Evolutionary conservation across 2,329 filamentous ascomycete genomes (phyloP), one percentile per base, ranked within the genome.

Genomic region (Sodiomyces alkalinus): DNA sequence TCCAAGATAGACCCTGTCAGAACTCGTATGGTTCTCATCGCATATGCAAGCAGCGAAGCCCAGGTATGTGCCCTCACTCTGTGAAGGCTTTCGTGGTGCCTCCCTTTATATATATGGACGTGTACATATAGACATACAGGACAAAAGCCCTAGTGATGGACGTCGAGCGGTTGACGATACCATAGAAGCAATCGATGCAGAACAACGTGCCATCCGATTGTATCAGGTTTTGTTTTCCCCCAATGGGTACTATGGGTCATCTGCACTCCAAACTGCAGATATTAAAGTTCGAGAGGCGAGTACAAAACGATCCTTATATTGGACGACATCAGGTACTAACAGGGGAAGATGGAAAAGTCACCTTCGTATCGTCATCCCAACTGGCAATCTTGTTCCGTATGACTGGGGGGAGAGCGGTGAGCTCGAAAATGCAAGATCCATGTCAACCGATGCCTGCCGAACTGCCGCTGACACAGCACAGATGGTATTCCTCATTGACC

Each of bases 191-290:
- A 21, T 49, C 53, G 15, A 68, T 69, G 48, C 52, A 48, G 18
- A 49, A 45, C 17, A 68, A 65, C 33, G 58, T 57, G 7, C 67
- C 67, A 12, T 38, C 42, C n/a, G 55, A 65, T 28, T 41, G 51
- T 20, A 61, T 92, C 31, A 68, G 68, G 13, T 75, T 75, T 31
- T 85, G 81, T 46, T 93, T 96, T 45, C 87, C 87, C 11, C 66
- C 68, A 3, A 87, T 94, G 80, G 60, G 71, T 22, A 68, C 72
- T 2, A 60, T 68, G 5, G 77, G 74, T 15, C 74, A 66, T 41
- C 93, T 96, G 85, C 90, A 96, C 51, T 92, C 83, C 27, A 96
- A 98, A 47, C 60, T 96, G 23, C 86, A 92, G 66, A 54, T 96
- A 2, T 62, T 96, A n/a, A 87, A 85, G 41, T 81, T 28, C 25